Conservation (phyloP, 129 eudicot species). For the Pittosporum tobira region DNA sequence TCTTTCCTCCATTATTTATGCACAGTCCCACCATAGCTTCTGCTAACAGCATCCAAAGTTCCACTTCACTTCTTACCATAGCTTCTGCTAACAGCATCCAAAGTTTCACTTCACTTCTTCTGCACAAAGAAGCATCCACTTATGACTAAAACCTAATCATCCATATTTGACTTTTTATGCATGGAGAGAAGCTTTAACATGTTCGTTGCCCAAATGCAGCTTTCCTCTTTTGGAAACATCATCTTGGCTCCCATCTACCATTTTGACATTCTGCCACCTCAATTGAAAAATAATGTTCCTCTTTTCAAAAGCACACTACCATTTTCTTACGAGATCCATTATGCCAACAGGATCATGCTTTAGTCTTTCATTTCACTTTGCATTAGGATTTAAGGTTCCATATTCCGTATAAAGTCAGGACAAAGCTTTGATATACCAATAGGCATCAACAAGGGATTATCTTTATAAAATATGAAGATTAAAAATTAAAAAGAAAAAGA, state of each 20-base stretch:
- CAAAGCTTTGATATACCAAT: no score
- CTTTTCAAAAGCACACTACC: neutral
- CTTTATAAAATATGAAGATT: no score
- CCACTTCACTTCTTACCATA: neutral
- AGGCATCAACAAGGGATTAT: no score
- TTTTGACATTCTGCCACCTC: constrained; percentile 5
- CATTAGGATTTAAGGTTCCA: no score
- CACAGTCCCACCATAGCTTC: neutral
- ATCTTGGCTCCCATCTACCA: neutral
- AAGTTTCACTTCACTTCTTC: constrained; percentile 8
- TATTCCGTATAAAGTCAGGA: no score
- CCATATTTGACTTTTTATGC: neutral
- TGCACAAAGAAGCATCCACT: constrained; percentile 1
- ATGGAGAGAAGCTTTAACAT: neutral
- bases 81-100: constrained; percentile 5
- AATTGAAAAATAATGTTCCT: no score
- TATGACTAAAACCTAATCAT: no score
- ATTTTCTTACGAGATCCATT: no score
- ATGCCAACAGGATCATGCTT: no score
- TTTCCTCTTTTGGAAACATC: constrained; percentile 4
- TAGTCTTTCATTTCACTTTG: no score
- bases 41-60: constrained; percentile 4
- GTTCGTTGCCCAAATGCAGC: neutral
- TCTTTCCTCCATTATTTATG: neutral
- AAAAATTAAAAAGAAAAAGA: no score